Evolutionary conservation across 2,329 filamentous ascomycete genomes (phyloP), one percentile per base, ranked within the genome.

Genomic region (Fusarium austroafricanum): DNA sequence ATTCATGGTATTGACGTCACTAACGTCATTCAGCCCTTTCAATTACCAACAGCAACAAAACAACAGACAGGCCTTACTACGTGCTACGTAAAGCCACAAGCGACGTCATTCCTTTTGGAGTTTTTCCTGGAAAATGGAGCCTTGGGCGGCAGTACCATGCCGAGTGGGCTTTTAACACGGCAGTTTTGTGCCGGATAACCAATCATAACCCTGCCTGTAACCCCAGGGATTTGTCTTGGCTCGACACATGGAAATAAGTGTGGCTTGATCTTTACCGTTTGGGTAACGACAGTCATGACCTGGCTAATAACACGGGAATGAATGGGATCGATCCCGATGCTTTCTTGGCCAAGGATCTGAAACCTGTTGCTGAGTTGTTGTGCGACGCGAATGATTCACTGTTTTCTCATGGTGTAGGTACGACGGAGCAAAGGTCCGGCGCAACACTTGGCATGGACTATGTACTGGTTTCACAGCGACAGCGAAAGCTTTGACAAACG

Each of bases 61-160:
- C 29, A 44, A 33, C 10, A 11, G 10, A 61, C 35, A 46, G 23
- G 5, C 17, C 18, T 51, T 15, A 26, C 23, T 26, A 26, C 23
- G 23, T 26, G n/a, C 59, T 65, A 65, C 53, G 53, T 49, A 45
- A 65, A 65, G 61, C 54, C 61, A 66, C 55, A 51, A 33, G 14
- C 62, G 62, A 69, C 67, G 67, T 69, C 67, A 69, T 61, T 40
- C 15, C 44, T 45, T 43, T 35, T 49, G 44, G 14, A 29, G 39
- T n/a, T 53, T 61, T 44, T 43, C 53, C 23, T 33, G 53, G 18
- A 29, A 68, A 58, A 26, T 26, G n/a, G 28, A 52, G 52, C 18
- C 61, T 63, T 52, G 51, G 61, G 52, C 66, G 66, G 66, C 66
- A 69, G 61, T 59, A 43, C 67, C 20, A 44, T 70, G 66, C 66